A percentile compares a stretch with the other conserved stretches of the same genome.
Evolutionary conservation across 2,329 filamentous ascomycete species (phyloP).

Genomic region (Aspergillus floridensis): DNA sequence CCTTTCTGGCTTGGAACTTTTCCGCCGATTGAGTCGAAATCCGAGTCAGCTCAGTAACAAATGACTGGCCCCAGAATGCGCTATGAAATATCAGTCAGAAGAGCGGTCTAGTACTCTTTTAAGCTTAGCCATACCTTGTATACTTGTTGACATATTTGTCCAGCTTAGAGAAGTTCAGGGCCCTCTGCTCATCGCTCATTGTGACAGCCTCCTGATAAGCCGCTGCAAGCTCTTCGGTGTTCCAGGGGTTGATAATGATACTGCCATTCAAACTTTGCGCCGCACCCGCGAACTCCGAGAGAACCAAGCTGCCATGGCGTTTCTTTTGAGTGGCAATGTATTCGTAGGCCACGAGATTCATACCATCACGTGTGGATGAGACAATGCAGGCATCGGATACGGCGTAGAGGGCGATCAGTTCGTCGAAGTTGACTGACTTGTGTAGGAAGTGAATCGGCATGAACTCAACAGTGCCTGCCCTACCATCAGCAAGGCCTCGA

Average conservation of each 20-base stretch:
- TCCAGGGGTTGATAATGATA: constrained; percentile 97
- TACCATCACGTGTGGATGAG: constrained; percentile 93
- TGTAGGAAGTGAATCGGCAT: constrained; percentile 99
- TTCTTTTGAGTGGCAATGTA: constrained; percentile 93
- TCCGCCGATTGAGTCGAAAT: constrained; percentile 49
- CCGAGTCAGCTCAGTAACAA: constrained; percentile 75
- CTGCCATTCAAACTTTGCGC: constrained; percentile 92
- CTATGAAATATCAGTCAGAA: constrained; percentile 42
- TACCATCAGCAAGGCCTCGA: constrained; percentile 14
- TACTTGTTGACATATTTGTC: constrained; percentile 97
- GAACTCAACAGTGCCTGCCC: constrained; percentile 80
- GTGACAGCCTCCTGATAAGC: constrained; percentile 96
- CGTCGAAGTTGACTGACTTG: constrained; percentile 91
- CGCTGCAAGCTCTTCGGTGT: constrained; percentile 90
- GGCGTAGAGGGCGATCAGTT: constrained; percentile 89
- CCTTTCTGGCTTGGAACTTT: constrained; percentile 36
- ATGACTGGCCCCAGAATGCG: constrained; percentile 93
- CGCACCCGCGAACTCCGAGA: constrained; percentile 94
- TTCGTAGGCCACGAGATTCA: constrained; percentile 98
- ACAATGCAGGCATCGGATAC: constrained; percentile 90
- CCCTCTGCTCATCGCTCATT: constrained; percentile 85
- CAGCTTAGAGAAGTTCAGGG: constrained; percentile 84
- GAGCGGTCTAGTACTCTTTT: background rate
- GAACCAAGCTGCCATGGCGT: constrained; percentile 87
- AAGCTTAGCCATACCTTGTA: constrained; percentile 60